A percentile compares a stretch with the other conserved stretches of the same genome.
phyloP scores from a whole-genome alignment of 1,139 yeast species.

The Sugiyamaella sp. region DNA sequence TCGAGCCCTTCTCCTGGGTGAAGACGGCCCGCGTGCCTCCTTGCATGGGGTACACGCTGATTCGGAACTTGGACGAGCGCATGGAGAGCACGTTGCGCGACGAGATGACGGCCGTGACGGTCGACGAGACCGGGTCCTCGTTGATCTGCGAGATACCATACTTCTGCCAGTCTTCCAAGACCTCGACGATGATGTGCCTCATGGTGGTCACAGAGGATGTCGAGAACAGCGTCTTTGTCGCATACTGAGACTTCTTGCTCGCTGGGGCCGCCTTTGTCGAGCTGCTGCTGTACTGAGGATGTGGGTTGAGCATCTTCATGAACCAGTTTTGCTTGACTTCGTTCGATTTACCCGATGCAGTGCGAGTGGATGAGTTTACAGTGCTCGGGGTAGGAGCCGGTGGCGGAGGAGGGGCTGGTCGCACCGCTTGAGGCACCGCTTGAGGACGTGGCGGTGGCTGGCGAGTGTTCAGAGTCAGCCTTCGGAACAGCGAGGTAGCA shows the following conservation, averaged over 20 bases:
- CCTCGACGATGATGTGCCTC: constrained; percentile 38
- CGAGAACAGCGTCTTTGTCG: constrained; percentile 36
- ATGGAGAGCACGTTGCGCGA: constrained; percentile 42
- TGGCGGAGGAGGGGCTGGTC: constrained; percentile 13
- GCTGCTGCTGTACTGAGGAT: constrained; percentile 2
- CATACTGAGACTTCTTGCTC: constrained; percentile 5
- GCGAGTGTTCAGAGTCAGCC: constrained; percentile 29
- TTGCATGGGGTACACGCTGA: constrained; percentile 33
- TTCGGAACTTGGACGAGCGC: constrained; percentile 39
- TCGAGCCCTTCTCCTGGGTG: constrained; percentile 40
- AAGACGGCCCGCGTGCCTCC: constrained; percentile 37
- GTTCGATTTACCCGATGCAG: constrained; percentile 19
- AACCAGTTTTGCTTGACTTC: constrained; percentile 46
- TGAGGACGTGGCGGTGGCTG: constrained; percentile 33
- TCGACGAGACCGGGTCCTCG: constrained; percentile 34
- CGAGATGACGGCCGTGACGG: constrained; percentile 41
- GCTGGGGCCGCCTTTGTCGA: background rate
- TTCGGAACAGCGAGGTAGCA: constrained; percentile 26
- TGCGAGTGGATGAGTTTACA: constrained; percentile 9
- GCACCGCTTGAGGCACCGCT: constrained; percentile 7
- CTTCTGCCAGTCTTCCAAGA: constrained; percentile 42
- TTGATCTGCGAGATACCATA: constrained; percentile 41
- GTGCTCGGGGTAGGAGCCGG: constrained; percentile 15
- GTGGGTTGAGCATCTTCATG: constrained; percentile 41
- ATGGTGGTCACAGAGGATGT: constrained; percentile 34